Percentiles rank a stretch among this genome's conserved stretches.
These are phyloP conservation scores for Staphylotrichum tortipilum DNA, from an alignment of 495 filamentous ascomycete species.

Conservation along the genomic window DNA sequence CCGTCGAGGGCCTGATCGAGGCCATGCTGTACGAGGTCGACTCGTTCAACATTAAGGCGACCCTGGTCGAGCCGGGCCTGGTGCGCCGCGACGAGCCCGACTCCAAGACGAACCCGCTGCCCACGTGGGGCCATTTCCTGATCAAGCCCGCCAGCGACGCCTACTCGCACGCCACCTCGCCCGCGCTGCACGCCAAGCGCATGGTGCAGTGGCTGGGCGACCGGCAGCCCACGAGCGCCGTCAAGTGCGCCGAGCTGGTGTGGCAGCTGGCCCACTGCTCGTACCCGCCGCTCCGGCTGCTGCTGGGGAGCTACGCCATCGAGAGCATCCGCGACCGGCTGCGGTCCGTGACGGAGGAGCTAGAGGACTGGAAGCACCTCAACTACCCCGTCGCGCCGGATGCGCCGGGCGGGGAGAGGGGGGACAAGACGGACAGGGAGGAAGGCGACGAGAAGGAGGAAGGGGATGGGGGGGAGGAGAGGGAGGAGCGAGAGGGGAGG, in stretches of 20 bases:
- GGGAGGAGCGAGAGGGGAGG: slow-evolving; percentile 23
- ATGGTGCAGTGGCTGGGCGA: slow-evolving; percentile 96
- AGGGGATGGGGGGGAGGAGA: slow-evolving; percentile 17
- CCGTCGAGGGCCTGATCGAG: slow-evolving; percentile 89
- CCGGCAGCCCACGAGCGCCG: slow-evolving; percentile 81
- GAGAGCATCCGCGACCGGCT: slow-evolving; percentile 88
- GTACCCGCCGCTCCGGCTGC: slow-evolving; percentile 75
- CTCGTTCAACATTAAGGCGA: slow-evolving; percentile 82
- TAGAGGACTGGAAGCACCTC: slow-evolving; percentile 83
- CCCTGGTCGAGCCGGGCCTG: slow-evolving; percentile 84
- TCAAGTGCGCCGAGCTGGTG: slow-evolving; percentile 89
- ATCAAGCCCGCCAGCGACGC: slow-evolving; percentile 78
- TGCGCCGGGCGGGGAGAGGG: slow-evolving; percentile 16
- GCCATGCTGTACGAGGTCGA: slow-evolving; percentile 93
- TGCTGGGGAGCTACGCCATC: slow-evolving; percentile 87
- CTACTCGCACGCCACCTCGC: slow-evolving; percentile 66
- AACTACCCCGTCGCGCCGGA: slow-evolving; percentile 46
- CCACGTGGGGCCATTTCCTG: slow-evolving; percentile 82
- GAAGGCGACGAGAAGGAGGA: slow-evolving; percentile 10
- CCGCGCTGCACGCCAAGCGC: slow-evolving; percentile 79
- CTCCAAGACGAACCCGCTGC: slow-evolving; percentile 44
- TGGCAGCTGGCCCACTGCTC: slow-evolving; percentile 94
- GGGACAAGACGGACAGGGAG: slow-evolving; percentile 14
- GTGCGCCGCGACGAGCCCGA: slow-evolving; percentile 66
- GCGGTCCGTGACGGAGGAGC: slow-evolving; percentile 85